These are phyloP conservation scores for Polymyxa betae DNA, from an alignment of 208 protist species.

Conservation along the genomic window DNA sequence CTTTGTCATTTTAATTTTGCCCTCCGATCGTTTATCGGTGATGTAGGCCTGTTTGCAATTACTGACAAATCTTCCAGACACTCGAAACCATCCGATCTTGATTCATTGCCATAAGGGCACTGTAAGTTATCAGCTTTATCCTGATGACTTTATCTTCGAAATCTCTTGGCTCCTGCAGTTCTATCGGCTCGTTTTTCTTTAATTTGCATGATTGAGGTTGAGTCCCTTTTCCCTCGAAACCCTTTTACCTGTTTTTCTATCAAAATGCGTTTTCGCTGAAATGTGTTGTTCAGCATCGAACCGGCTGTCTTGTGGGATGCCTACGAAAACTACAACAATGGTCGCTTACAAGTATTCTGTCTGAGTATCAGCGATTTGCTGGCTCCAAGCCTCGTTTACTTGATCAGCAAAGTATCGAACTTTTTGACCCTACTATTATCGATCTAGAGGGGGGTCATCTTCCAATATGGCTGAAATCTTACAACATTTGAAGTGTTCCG, in stretches of 20 bases:
- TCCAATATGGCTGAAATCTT: slow-evolving; percentile 9
- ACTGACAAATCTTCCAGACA: slow-evolving; percentile 72
- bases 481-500: no score
- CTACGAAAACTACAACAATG: slow-evolving; percentile 65
- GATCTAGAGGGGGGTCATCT: neutral
- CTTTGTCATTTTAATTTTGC: neutral
- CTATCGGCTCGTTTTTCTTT: no score
- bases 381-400: slow-evolving; percentile 60
- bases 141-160: neutral
- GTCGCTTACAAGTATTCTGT: slow-evolving; percentile 66
- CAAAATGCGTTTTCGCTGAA: neutral
- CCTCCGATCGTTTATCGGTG: neutral
- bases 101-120: slow-evolving; percentile 95
- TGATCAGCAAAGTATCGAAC: slow-evolving; percentile 71
- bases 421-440: slow-evolving; percentile 57
- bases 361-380: slow-evolving; percentile 68
- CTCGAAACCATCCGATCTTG: slow-evolving; percentile 88
- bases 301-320: slow-evolving; percentile 67
- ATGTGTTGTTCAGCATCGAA: slow-evolving; percentile 59
- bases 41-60: neutral
- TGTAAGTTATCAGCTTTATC: neutral
- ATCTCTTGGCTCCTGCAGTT: no score
- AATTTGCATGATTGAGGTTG: no score
- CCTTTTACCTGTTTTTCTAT: no score
- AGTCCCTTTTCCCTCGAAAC: no score